Percentiles rank a stretch among this genome's conserved stretches.
These are phyloP conservation scores for Nissolia schottii DNA, from an alignment of 306 rosid genomes.

Conservation along the genomic window DNA sequence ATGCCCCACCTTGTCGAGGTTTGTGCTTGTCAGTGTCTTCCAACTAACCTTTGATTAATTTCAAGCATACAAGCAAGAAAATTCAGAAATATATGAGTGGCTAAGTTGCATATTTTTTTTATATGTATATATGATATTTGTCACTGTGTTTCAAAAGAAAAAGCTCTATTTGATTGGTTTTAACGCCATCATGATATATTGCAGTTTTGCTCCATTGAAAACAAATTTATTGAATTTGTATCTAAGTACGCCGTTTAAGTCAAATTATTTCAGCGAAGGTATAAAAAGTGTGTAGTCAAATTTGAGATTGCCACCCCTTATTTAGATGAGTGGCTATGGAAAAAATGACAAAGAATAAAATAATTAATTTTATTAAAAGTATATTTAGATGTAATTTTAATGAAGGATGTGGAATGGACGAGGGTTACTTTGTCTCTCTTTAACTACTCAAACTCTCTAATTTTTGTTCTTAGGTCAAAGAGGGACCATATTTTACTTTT, in stretches of 20 bases:
- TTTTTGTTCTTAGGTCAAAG: no score
- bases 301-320: not conserved
- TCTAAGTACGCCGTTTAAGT: not conserved
- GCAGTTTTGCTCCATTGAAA: not conserved
- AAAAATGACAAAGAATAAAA: no score
- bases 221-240: not conserved
- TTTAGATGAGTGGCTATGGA: no score
- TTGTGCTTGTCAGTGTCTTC: constrained; percentile 13
- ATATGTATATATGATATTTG: not conserved
- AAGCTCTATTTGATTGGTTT: not conserved
- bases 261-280: not conserved
- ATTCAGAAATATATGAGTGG: not conserved
- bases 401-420: no score
- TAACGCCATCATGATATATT: not conserved
- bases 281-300: constrained; percentile 1
- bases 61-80: not conserved
- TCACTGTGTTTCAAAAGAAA: not conserved
- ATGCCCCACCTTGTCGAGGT: not conserved
- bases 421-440: no score
- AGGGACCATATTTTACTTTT: no score
- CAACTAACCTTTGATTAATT: not conserved
- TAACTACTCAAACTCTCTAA: no score
- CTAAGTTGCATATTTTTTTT: not conserved
- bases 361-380: no score
- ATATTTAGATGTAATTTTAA: no score